Evolutionary conservation across 73 alveolate genomes (phyloP).

Genomic region (Blepharisma stoltei): DNA sequence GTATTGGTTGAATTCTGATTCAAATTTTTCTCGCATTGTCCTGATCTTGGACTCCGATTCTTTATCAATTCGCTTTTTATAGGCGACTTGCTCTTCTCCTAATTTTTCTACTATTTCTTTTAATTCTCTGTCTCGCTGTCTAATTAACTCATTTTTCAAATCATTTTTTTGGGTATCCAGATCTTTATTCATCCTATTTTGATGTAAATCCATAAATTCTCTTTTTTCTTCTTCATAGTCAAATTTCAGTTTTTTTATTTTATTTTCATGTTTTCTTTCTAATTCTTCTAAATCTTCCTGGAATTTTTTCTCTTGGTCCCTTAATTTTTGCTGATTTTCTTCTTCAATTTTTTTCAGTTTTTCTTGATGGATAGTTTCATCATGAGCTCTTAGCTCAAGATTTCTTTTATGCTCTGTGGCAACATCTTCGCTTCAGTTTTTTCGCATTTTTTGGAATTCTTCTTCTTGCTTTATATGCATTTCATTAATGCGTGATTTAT

Average conservation of each 20-base stretch:
- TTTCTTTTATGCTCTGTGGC: background rate
- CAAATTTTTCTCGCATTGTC: constrained; percentile 11
- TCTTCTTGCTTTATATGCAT: constrained; percentile 62
- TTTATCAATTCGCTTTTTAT: constrained; percentile 32
- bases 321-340: constrained; percentile 12
- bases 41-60: constrained; percentile 28
- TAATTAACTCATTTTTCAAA: constrained; percentile 38
- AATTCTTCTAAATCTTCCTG: constrained; percentile 39
- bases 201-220: constrained; percentile 34
- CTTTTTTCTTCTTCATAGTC: constrained; percentile 42
- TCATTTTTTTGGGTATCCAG: constrained; percentile 37
- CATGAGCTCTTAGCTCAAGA: constrained; percentile 8
- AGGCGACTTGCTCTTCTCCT: constrained; percentile 41
- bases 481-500: constrained; percentile 52
- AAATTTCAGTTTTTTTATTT: constrained; percentile 37
- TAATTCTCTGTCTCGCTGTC: constrained; percentile 44
- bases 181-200: constrained; percentile 38
- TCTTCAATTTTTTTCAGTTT: background rate
- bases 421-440: constrained; percentile 63
- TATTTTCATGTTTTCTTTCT: constrained; percentile 40
- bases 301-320: background rate
- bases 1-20: constrained; percentile 21
- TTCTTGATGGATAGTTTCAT: constrained; percentile 42
- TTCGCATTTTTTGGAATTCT: constrained; percentile 70
- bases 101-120: constrained; percentile 41